Evolutionary conservation across 129 eudicot genomes (phyloP), one percentile per base, ranked within the genome.

Genomic region (Saposhnikovia divaricata): DNA sequence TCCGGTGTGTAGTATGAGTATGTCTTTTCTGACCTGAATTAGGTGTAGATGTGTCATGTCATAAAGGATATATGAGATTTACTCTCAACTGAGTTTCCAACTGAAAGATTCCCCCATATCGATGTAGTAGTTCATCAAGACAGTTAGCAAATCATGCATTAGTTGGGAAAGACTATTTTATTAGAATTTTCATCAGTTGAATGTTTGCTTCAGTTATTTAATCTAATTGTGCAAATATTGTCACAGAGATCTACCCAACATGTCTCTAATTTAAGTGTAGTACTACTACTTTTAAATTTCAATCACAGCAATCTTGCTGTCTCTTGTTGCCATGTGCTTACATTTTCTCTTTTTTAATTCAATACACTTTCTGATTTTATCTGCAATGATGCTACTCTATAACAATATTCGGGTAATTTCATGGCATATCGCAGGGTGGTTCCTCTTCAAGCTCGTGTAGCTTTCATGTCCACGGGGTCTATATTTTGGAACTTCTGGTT

Each of bases 371-470:
- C 34, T n/a, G 2, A 15, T 71, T 6, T 38, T 38, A 66, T 15
- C 25, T 37, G 28, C 21, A 71, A 39, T 34, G 75, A 15, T 42
- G 12, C 7, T 34, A 3, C 50, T 11, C 0, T 46, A n/a, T 45
- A 38, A 83, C 76, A 28, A 28, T 12, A 25, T 70, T 79, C 38
- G 47, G 51, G 51, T 57, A 80, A 44, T 39, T 80, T 44, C 0
- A 61, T 69, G 72, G 71, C 19, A 74, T 76, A 79, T 76, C 38
- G 51, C 83, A 94, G 98, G 98, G 90, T 82, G 79, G 85, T 92
- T 79, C 98, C 98, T 85, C 97, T 95, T 82, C 97, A 89, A 85
- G 91, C 92, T 27, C 96, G 97, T n/a, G 98, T 95, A 76, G 98
- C 86, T 81, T 95, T 95, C 93, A 95, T 92, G 98, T 95, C 97